Conservation (phyloP, 345 rosid genomes). For the Salix arbutifolia region DNA sequence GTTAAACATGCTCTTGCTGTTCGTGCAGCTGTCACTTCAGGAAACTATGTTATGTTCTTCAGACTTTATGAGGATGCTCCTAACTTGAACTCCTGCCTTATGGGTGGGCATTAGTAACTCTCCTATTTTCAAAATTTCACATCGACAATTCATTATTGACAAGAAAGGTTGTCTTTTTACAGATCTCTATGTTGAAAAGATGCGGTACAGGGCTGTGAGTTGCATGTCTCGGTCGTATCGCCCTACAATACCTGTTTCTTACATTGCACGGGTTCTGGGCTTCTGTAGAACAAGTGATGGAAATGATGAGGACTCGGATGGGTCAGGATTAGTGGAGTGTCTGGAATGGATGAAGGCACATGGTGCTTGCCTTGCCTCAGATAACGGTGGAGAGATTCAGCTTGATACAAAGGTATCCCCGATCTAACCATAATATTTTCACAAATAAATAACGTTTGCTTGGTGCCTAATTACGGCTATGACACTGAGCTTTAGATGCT, state of each 20-base stretch:
- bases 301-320: slow-evolving; percentile 47
- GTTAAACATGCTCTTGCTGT: slow-evolving; percentile 95
- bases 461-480: not conserved
- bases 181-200: slow-evolving; percentile 90
- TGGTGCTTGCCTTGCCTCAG: slow-evolving; percentile 62
- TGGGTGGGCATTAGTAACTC: slow-evolving; percentile 56
- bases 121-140: not conserved
- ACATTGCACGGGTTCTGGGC: slow-evolving; percentile 70
- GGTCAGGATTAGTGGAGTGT: slow-evolving; percentile 56
- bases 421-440: not conserved
- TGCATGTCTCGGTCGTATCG: slow-evolving; percentile 89
- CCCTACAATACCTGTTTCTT: slow-evolving; percentile 74
- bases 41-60: slow-evolving; percentile 84
- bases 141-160: not conserved
- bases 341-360: slow-evolving; percentile 86
- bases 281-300: slow-evolving; percentile 50
- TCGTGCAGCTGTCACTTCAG: slow-evolving; percentile 89
- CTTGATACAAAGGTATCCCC: slow-evolving; percentile 72
- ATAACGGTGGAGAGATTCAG: slow-evolving; percentile 63
- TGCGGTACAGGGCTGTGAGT: slow-evolving; percentile 86
- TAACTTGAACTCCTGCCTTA: slow-evolving; percentile 76
- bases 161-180: slow-evolving; percentile 15
- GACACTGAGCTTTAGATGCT: not conserved
- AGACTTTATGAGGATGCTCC: slow-evolving; percentile 83
- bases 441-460: not conserved